Evolutionary conservation across 1,284 basidiomycete genomes (phyloP).

Genomic region (Somion occarium): DNA sequence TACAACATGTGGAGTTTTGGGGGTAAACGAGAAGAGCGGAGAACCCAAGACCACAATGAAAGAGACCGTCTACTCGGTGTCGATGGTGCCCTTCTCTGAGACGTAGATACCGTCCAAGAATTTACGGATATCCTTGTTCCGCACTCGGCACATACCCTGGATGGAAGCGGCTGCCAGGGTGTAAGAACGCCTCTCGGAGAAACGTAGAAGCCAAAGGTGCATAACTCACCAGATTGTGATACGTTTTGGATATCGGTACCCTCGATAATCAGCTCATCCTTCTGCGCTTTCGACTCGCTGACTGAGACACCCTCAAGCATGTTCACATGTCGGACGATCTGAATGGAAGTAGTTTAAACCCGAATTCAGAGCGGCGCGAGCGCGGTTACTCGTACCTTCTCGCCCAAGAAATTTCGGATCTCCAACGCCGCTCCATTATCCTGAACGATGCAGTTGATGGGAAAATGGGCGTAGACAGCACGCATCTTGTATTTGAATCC

Average conservation of each 20-base stretch:
- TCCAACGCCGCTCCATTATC: slow-evolving; percentile 77
- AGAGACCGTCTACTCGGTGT: slow-evolving; percentile 31
- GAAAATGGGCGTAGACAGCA: slow-evolving; percentile 99
- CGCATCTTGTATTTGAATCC: slow-evolving; percentile 99
- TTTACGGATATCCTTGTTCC: slow-evolving; percentile 98
- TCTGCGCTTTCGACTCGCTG: slow-evolving; percentile 89
- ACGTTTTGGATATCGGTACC: slow-evolving; percentile 96
- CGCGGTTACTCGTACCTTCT: slow-evolving; percentile 58
- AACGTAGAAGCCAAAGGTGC: slow-evolving; percentile 1
- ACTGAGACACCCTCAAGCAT: slow-evolving; percentile 92
- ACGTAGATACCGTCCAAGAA: slow-evolving; percentile 93
- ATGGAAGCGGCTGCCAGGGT: slow-evolving; percentile 77
- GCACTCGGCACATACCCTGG: slow-evolving; percentile 90
- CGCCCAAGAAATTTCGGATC: slow-evolving; percentile 98
- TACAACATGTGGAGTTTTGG: slow-evolving; percentile 21
- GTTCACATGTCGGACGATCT: slow-evolving; percentile 88
- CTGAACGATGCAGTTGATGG: slow-evolving; percentile 98
- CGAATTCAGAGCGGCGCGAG: background rate
- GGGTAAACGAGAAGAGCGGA: slow-evolving; percentile 17
- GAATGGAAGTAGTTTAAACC: slow-evolving; percentile 3
- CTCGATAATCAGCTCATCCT: slow-evolving; percentile 92
- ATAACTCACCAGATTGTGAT: slow-evolving; percentile 86
- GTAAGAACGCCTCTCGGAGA: background rate
- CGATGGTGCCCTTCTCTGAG: slow-evolving; percentile 74
- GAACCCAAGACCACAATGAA: slow-evolving; percentile 7